A percentile compares a stretch with the other conserved stretches of the same genome.
Conservation (phyloP, 2,329 filamentous ascomycete genomes). For the Paraconiothyrium brasiliense region DNA sequence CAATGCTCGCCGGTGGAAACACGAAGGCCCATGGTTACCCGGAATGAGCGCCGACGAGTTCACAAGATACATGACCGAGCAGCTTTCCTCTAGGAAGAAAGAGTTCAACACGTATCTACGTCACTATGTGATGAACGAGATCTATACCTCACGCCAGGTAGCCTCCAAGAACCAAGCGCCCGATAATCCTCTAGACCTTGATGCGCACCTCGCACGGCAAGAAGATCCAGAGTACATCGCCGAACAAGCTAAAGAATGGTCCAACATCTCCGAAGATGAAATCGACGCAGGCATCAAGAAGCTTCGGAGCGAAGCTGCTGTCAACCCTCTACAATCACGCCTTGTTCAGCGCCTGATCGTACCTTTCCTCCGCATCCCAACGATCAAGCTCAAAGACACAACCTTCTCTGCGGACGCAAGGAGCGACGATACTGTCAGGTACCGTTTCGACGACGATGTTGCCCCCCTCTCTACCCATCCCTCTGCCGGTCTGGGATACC, state of each 20-base stretch:
- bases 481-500: conserved; percentile 70
- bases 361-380: conserved; percentile 66
- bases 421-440: conserved; percentile 38
- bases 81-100: conserved; percentile 50
- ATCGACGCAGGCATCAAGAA: conserved; percentile 43
- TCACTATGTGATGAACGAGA: conserved; percentile 45
- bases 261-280: conserved; percentile 35
- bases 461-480: conserved; percentile 68
- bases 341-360: conserved; percentile 62
- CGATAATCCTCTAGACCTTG: conserved; percentile 31
- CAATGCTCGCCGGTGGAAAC: conserved; percentile 61
- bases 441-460: conserved; percentile 46
- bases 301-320: conserved; percentile 59
- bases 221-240: conserved; percentile 33
- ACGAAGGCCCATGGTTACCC: conserved; percentile 66
- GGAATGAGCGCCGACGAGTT: conserved; percentile 66
- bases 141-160: conserved; percentile 39
- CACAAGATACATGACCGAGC: conserved; percentile 57
- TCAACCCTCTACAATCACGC: conserved; percentile 57
- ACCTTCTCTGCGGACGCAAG: conserved; percentile 32
- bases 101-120: conserved; percentile 44
- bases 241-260: conserved; percentile 37
- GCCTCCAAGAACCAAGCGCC: conserved; percentile 26
- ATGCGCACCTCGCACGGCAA: conserved; percentile 15
- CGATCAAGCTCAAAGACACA: conserved; percentile 42